Evolutionary conservation across 2,329 filamentous ascomycete species (phyloP).

Genomic region (Cladophialophora carrionii): DNA sequence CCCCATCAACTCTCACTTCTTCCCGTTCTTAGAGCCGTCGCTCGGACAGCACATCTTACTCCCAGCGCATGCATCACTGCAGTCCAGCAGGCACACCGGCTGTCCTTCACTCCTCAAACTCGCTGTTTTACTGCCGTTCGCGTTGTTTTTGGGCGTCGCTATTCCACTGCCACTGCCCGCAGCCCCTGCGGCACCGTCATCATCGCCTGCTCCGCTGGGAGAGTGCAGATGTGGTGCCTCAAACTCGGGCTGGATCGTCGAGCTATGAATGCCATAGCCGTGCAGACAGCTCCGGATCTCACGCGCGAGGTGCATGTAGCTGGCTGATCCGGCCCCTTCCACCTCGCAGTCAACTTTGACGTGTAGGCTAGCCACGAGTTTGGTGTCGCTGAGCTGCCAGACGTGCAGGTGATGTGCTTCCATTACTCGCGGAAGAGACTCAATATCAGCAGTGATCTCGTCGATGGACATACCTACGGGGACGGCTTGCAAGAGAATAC

Average conservation of each 20-base stretch:
- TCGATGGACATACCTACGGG: slow-evolving; percentile 85
- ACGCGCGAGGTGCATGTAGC: slow-evolving; percentile 88
- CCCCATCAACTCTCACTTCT: slow-evolving; percentile 23
- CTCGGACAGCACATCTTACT: slow-evolving; percentile 37
- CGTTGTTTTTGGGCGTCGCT: slow-evolving; percentile 17
- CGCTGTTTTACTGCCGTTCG: slow-evolving; percentile 43
- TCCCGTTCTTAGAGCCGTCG: slow-evolving; percentile 23
- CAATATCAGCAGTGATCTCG: slow-evolving; percentile 90
- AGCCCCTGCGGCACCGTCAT: slow-evolving; percentile 23
- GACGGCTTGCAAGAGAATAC: slow-evolving; percentile 91
- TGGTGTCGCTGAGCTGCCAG: slow-evolving; percentile 95
- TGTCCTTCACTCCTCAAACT: slow-evolving; percentile 46
- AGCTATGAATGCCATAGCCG: slow-evolving; percentile 93
- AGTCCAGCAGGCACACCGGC: slow-evolving; percentile 52
- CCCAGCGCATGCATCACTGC: slow-evolving; percentile 50
- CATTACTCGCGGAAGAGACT: slow-evolving; percentile 78
- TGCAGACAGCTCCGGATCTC: slow-evolving; percentile 86
- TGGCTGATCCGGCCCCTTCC: slow-evolving; percentile 72
- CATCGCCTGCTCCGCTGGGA: slow-evolving; percentile 19
- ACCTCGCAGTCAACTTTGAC: slow-evolving; percentile 91
- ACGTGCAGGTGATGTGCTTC: slow-evolving; percentile 96
- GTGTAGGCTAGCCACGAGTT: slow-evolving; percentile 89
- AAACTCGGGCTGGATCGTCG: slow-evolving; percentile 94
- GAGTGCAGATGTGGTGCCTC: slow-evolving; percentile 15
- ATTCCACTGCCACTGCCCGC: slow-evolving; percentile 18